phyloP scores from a whole-genome alignment of 2,329 filamentous ascomycete species.

The Malbranchea cinnamomea region DNA sequence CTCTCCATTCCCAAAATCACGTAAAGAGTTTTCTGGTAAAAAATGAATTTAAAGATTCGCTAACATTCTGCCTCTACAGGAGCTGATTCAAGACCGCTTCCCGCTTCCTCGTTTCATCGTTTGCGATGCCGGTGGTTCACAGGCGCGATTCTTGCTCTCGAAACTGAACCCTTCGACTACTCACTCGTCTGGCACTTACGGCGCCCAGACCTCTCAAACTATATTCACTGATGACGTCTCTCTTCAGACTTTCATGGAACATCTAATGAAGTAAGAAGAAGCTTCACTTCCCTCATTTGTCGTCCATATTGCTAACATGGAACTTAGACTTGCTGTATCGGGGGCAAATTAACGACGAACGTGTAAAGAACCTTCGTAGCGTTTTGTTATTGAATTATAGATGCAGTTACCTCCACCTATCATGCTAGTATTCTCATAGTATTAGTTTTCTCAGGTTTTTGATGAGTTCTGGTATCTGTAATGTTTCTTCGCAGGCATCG shows the following conservation, averaged over 20 bases:
- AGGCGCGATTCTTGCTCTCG: slow-evolving; percentile 88
- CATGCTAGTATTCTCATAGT: slow-evolving; percentile 27
- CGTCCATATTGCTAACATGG: slow-evolving; percentile 14
- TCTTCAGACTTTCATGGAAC: slow-evolving; percentile 97
- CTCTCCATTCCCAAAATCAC: not conserved
- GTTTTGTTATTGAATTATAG: slow-evolving; percentile 20
- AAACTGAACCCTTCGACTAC: slow-evolving; percentile 97
- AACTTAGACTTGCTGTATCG: slow-evolving; percentile 34
- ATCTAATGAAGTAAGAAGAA: slow-evolving; percentile 82
- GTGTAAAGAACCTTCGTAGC: slow-evolving; percentile 16
- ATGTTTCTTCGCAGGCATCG: no score
- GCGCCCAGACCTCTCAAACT: slow-evolving; percentile 84
- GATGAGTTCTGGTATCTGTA: no score
- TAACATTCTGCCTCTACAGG: slow-evolving; percentile 39
- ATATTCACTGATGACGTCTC: slow-evolving; percentile 99
- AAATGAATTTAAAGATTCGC: not conserved
- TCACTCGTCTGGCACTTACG: slow-evolving; percentile 84
- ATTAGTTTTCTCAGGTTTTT: no score
- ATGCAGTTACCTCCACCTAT: slow-evolving; percentile 17
- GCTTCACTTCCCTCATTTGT: slow-evolving; percentile 8
- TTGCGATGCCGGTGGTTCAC: slow-evolving; percentile 94
- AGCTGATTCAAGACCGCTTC: slow-evolving; percentile 93
- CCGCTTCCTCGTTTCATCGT: slow-evolving; percentile 97
- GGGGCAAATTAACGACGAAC: slow-evolving; percentile 30
- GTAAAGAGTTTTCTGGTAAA: not conserved